These are phyloP conservation scores for Verticillium nubilum DNA, from an alignment of 2,329 filamentous ascomycete species.

Conservation along the genomic window DNA sequence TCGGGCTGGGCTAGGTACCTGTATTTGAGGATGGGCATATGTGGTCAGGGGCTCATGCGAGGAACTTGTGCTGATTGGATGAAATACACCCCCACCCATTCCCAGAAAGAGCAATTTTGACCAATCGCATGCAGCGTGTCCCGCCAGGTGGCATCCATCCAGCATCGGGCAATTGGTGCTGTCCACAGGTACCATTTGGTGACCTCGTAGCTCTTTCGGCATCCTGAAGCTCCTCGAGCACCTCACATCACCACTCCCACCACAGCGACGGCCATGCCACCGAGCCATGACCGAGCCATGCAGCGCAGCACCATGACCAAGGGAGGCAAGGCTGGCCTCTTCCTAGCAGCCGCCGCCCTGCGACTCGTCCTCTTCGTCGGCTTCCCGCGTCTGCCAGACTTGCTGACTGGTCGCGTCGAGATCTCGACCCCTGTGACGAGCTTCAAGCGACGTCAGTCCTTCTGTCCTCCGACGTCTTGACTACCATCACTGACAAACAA, in stretches of 20 bases:
- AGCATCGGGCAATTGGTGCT: too few species aligned
- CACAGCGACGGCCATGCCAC: conserved; percentile 1
- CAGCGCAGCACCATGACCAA: conserved; percentile 26
- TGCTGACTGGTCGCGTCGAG: conserved; percentile 88
- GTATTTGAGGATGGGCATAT: too few species aligned
- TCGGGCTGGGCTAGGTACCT: too few species aligned
- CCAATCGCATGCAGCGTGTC: neutral
- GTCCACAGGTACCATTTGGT: conserved; percentile 2
- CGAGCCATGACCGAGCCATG: conserved; percentile 12
- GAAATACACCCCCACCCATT: neutral
- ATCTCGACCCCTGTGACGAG: conserved; percentile 95
- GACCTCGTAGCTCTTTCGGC: conserved; percentile 6
- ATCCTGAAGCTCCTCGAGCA: conserved; percentile 2
- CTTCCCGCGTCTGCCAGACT: conserved; percentile 78
- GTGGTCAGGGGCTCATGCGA: too few species aligned
- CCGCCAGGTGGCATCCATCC: conserved; percentile 18
- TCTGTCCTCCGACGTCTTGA: neutral
- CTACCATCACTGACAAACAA: conserved; percentile 3
- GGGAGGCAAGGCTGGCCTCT: conserved; percentile 50
- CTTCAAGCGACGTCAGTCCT: conserved; percentile 83
- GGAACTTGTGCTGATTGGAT: neutral
- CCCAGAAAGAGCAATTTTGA: neutral
- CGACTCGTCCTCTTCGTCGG: conserved; percentile 73
- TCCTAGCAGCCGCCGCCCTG: conserved; percentile 68
- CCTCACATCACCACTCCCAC: conserved; percentile 2